Evolutionary conservation across 1,284 basidiomycete genomes (phyloP), one percentile per base, ranked within the genome.

Genomic region (Grifola frondosa): DNA sequence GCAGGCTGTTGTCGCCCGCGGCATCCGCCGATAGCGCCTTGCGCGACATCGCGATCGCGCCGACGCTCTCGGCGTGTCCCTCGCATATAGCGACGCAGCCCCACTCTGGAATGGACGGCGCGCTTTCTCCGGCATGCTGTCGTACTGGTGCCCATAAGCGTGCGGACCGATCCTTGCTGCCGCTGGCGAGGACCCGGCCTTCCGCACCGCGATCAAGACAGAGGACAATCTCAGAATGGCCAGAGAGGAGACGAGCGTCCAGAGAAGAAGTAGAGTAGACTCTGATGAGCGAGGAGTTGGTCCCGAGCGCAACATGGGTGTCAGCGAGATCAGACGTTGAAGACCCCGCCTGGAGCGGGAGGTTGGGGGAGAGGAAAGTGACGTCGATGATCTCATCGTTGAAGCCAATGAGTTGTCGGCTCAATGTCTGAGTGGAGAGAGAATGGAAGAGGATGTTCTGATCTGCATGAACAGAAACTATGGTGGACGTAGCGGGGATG

Each of bases 351-450:
- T 55, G 52, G 2, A 60, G 51, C 35, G 48, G 49, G 33, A 62
- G 46, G 37, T 62, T 41, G 44, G 75, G 62, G 8, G 82, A 81
- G 46, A 99, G 74, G 68, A 91, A 91, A 16, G 78, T 74, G 8
- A 83, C 79, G 58, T 98, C 96, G 37, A 98, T 89, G 54, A 99
- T 94, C 65, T 99, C 95, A 66, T 99, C 97, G 65, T 99, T 98
- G 77, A 89, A 99, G 0, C 97, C 97, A 49, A 99, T 84, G 49
- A 99, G 69, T 57, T 97, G 95, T n/a, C 85, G 83, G n/a, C 77
- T 70, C 22, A 89, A 66, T 9, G 74, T 68, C 33, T 77, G 75
- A 0, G 80, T 77, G 6, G 73, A 65, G 7, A 94, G 68, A 2
- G 87, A 90, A 65, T 92, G 83, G 65, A 93, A 91, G 35, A 95